Conservation (phyloP, 2,329 filamentous ascomycete species). For the Sarocladium kiliense region DNA sequence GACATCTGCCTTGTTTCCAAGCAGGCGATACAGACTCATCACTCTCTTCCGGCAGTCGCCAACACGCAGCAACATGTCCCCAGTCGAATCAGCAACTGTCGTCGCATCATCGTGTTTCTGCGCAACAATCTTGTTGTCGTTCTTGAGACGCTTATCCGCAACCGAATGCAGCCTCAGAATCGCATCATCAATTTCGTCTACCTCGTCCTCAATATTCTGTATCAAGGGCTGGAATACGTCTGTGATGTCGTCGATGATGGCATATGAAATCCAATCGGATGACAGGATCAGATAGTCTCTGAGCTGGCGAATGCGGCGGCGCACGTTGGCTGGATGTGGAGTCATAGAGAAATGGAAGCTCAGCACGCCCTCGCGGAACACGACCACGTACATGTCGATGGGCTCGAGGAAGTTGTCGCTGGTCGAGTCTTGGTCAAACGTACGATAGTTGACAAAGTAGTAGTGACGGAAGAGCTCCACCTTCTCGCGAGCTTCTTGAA, state of each 20-base stretch:
- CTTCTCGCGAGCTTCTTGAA: constrained; percentile 96
- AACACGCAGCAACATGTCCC: constrained; percentile 87
- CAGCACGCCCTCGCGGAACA: constrained; percentile 91
- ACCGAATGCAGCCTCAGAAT: constrained; percentile 77
- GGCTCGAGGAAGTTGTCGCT: constrained; percentile 90
- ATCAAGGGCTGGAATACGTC: constrained; percentile 93
- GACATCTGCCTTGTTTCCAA: constrained; percentile 97
- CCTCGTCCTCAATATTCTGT: constrained; percentile 88
- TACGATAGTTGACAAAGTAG: constrained; percentile 98
- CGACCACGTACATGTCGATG: constrained; percentile 95
- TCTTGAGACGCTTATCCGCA: constrained; percentile 35
- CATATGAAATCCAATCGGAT: constrained; percentile 97
- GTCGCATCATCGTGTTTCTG: constrained; percentile 37
- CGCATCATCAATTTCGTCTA: constrained; percentile 91
- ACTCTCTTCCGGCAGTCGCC: constrained; percentile 96
- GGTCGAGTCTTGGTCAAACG: constrained; percentile 89
- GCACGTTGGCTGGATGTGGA: constrained; percentile 92
- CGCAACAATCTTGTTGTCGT: constrained; percentile 35
- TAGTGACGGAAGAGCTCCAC: constrained; percentile 96
- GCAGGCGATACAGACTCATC: constrained; percentile 86
- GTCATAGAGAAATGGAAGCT: constrained; percentile 98
- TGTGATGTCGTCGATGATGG: constrained; percentile 96
- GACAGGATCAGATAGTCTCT: constrained; percentile 90
- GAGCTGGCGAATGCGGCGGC: constrained; percentile 85
- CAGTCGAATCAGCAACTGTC: constrained; percentile 42